Evolutionary conservation across 169 alveolate species (phyloP).

Genomic region (Pseudocohnilembus persalinus): DNA sequence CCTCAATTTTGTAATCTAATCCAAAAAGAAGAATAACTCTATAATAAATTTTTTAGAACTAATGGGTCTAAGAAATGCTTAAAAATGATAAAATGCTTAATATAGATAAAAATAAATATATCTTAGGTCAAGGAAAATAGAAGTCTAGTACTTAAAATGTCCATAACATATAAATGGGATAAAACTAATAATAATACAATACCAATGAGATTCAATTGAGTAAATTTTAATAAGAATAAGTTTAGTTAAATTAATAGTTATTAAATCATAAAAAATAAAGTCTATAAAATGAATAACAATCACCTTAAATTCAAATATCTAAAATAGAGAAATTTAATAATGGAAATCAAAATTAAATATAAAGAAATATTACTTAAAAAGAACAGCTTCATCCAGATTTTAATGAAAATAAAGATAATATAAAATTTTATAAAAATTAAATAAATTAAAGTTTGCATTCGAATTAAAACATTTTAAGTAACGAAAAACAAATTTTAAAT

Average conservation of each 20-base stretch:
- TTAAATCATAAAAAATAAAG: neutral
- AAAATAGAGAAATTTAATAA: no score
- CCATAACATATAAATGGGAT: no score
- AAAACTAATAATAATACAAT: no score
- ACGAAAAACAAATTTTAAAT: no score
- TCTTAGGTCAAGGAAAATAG: neutral
- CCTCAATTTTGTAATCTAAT: constrained; percentile 14
- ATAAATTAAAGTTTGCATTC: no score
- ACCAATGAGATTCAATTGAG: neutral
- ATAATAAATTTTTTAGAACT: constrained; percentile 1
- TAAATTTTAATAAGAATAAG: no score
- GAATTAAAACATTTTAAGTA: no score
- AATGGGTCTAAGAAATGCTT: constrained; percentile 14
- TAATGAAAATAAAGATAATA: neutral
- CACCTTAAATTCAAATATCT: neutral
- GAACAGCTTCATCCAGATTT: neutral
- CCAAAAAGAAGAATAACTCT: constrained; percentile 17
- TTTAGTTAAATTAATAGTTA: no score
- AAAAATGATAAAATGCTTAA: neutral
- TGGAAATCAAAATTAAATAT: no score
- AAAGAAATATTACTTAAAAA: neutral
- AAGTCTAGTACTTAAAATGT: neutral
- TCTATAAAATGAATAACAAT: no score
- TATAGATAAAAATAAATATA: no score
- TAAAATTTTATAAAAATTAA: no score